Evolutionary conservation across 768 basidiomycete species (phyloP).

Genomic region (Tylopilus vinaceipallidus): DNA sequence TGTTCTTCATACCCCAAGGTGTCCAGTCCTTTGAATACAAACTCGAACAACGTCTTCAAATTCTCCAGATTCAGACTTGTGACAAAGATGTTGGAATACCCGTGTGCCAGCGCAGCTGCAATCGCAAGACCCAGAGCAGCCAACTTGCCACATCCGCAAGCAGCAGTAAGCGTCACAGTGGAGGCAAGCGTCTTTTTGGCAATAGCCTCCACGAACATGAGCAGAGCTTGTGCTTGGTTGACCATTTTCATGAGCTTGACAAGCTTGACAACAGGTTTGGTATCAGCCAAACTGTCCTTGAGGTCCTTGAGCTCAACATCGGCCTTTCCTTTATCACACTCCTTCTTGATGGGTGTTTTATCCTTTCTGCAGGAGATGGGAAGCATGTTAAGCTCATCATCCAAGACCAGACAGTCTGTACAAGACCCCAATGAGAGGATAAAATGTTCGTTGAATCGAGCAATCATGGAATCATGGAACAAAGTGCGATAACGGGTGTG

Average conservation of each 20-base stretch:
- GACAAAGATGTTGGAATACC: constrained; percentile 97
- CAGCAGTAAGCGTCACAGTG: constrained; percentile 93
- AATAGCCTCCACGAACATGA: constrained; percentile 94
- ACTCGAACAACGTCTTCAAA: constrained; percentile 95
- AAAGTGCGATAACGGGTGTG: constrained; percentile 93
- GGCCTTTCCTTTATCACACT: constrained; percentile 45
- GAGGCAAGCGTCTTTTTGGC: constrained; percentile 91
- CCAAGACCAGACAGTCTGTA: constrained; percentile 88
- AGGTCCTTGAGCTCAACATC: constrained; percentile 75
- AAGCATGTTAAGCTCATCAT: constrained; percentile 97
- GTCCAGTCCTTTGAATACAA: constrained; percentile 96
- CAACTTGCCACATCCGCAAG: constrained; percentile 93
- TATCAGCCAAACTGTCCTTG: constrained; percentile 74
- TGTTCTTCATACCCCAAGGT: constrained; percentile 95
- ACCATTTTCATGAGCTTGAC: constrained; percentile 88
- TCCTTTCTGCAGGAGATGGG: constrained; percentile 95
- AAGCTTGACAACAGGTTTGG: constrained; percentile 85
- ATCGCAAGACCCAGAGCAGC: constrained; percentile 95
- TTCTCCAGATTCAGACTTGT: constrained; percentile 98
- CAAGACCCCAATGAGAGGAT: constrained; percentile 95
- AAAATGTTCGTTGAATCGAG: constrained; percentile 98
- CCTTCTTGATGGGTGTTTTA: constrained; percentile 64
- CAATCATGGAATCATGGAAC: constrained; percentile 82
- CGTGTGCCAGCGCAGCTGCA: constrained; percentile 87
- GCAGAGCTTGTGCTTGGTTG: constrained; percentile 91